Percentiles rank a stretch among this genome's conserved stretches.
Conservation (phyloP, 371 early-diverging fungal species). For the Parasitella parasitica region DNA sequence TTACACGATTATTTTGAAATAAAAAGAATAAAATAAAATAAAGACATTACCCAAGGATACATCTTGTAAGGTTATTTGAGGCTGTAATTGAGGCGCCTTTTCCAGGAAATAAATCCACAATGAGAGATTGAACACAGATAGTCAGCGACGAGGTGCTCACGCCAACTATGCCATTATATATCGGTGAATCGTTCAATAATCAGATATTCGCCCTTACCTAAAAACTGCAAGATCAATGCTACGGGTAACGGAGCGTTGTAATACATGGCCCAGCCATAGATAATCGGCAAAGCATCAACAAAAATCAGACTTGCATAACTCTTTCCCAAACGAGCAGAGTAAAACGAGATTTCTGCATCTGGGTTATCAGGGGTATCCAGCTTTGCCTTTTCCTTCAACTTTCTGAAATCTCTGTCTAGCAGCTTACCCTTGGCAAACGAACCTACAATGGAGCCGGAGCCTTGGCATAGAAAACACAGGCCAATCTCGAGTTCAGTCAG, state of each 20-base stretch:
- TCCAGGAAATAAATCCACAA: conserved; percentile 40
- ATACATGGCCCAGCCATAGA: conserved; percentile 34
- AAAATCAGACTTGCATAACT: conserved; percentile 20
- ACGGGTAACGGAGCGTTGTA: conserved; percentile 26
- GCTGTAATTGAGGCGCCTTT: conserved; percentile 45
- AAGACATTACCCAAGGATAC: conserved; percentile 33
- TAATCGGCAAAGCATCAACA: conserved; percentile 13
- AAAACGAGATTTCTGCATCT: conserved; percentile 28
- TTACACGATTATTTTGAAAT: no score
- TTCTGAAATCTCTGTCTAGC: conserved; percentile 32
- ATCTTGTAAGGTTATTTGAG: conserved; percentile 36
- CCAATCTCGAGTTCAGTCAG: conserved; percentile 32
- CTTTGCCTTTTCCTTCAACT: neutral
- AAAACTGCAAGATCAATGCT: conserved; percentile 26
- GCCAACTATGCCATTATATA: conserved; percentile 22
- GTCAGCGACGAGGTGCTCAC: conserved; percentile 14
- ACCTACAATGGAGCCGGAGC: conserved; percentile 31
- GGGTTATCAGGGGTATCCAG: neutral
- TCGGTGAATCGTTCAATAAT: neutral
- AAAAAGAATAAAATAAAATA: neutral
- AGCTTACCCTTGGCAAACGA: conserved; percentile 24
- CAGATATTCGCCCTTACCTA: conserved; percentile 14
- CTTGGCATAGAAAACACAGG: conserved; percentile 31
- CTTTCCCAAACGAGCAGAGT: conserved; percentile 24
- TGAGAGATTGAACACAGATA: conserved; percentile 26